These are phyloP conservation scores for Sequoiadendron giganteum DNA, from an alignment of 75 land plant species.

Conservation along the genomic window DNA sequence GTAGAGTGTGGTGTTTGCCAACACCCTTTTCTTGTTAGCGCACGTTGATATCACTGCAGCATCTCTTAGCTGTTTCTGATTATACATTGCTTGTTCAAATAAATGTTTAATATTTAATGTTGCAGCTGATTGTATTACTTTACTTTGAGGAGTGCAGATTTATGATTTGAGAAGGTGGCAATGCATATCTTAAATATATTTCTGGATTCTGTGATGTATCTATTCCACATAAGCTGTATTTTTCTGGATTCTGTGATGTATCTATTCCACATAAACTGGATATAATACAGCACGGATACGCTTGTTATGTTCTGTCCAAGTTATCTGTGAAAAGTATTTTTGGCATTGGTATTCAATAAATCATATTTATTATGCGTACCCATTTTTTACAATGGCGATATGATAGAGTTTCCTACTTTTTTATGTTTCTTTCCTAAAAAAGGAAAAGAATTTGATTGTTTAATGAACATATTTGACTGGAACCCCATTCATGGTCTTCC, in stretches of 20 bases:
- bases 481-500: too few relatives aligned
- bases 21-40: conserved; percentile 92
- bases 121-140: not conserved
- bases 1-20: conserved; percentile 97
- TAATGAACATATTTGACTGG: too few relatives aligned
- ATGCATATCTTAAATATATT: not conserved
- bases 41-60: conserved; percentile 39
- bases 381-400: too few relatives aligned
- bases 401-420: too few relatives aligned
- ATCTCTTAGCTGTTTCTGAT: not conserved
- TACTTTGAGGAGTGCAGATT: not conserved
- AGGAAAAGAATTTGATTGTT: too few relatives aligned
- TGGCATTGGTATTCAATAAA: too few relatives aligned
- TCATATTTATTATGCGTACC: too few relatives aligned
- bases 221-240: not conserved
- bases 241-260: not conserved
- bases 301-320: not conserved
- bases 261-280: not conserved
- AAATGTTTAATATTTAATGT: too few relatives aligned
- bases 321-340: not conserved
- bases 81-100: not conserved
- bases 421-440: too few relatives aligned
- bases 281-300: not conserved
- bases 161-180: not conserved
- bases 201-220: not conserved